Conservation (phyloP, 768 basidiomycete genomes). For the Megacollybia marginata region DNA sequence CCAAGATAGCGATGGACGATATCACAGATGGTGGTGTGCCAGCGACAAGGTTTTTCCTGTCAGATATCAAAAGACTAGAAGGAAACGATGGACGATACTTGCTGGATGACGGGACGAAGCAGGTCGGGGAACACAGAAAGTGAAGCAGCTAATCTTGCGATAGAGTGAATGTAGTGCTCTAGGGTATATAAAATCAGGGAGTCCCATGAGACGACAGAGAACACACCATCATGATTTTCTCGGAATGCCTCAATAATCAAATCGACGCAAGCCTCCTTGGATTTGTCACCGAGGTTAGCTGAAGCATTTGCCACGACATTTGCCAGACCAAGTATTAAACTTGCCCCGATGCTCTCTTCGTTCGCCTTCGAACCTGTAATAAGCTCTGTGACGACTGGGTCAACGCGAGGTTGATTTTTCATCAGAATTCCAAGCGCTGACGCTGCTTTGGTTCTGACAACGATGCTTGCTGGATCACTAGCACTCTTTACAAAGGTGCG, state of each 20-base stretch:
- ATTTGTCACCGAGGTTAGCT: conserved; percentile 71
- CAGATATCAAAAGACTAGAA: conserved; percentile 5
- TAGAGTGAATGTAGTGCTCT: conserved; percentile 68
- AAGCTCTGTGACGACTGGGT: conserved; percentile 91
- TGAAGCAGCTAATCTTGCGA: conserved; percentile 55
- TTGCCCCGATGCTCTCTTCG: conserved; percentile 64
- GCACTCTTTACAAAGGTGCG: conserved; percentile 94
- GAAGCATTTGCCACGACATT: conserved; percentile 65
- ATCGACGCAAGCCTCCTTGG: conserved; percentile 65
- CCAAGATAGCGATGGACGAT: conserved; percentile 53
- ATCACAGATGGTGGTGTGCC: conserved; percentile 64
- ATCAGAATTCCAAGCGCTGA: conserved; percentile 85
- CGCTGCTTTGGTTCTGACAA: conserved; percentile 77
- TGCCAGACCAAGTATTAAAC: conserved; percentile 70
- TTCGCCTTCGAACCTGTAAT: conserved; percentile 51
- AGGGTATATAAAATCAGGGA: background rate
- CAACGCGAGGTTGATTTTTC: conserved; percentile 84
- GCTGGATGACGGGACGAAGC: conserved; percentile 64
- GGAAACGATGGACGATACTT: conserved; percentile 19
- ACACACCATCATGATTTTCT: conserved; percentile 58
- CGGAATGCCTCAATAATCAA: conserved; percentile 75
- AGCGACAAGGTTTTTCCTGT: conserved; percentile 52
- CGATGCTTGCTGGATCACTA: conserved; percentile 68
- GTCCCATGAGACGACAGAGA: background rate
- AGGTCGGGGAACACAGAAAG: conserved; percentile 56